Conservation (phyloP, 352 stramenopile species). For the Phytophthora rubi region DNA sequence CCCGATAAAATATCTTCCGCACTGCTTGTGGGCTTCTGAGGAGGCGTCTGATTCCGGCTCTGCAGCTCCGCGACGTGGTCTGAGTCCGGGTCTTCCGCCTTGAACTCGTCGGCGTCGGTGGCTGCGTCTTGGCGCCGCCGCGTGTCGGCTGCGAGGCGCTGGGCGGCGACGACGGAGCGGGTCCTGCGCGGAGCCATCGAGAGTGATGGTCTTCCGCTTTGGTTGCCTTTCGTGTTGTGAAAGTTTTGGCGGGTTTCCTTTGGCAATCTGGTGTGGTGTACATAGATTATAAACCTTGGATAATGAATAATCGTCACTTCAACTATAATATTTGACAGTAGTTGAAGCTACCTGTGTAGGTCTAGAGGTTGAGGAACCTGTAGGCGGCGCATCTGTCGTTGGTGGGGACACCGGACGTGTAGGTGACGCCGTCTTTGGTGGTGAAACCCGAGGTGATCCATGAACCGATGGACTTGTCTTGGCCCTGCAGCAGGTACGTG, state of each 20-base stretch:
- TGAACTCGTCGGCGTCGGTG: conserved; percentile 18
- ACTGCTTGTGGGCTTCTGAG: neutral
- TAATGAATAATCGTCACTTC: neutral
- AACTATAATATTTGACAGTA: neutral
- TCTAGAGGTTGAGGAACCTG: conserved; percentile 28
- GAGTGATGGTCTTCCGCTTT: neutral
- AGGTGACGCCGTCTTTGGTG: conserved; percentile 49
- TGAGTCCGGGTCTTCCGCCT: conserved; percentile 30
- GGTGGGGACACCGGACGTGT: conserved; percentile 43
- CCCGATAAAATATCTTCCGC: conserved; percentile 22
- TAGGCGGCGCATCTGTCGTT: conserved; percentile 40
- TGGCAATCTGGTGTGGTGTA: neutral
- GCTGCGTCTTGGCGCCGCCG: neutral
- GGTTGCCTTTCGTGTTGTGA: neutral
- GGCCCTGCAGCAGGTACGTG: conserved; percentile 58
- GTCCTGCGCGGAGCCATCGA: conserved; percentile 33
- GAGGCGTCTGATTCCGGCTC: neutral
- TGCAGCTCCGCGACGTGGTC: conserved; percentile 12
- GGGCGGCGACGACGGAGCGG: conserved; percentile 1
- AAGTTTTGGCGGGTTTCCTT: neutral
- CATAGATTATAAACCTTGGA: neutral
- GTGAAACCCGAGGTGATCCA: conserved; percentile 64
- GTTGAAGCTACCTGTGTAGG: neutral
- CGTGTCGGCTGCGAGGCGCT: neutral
- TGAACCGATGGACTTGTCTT: conserved; percentile 57